Percentiles rank a stretch among this genome's conserved stretches.
Evolutionary conservation across 2,329 filamentous ascomycete genomes (phyloP).

Genomic region (Trichoderma sp.): DNA sequence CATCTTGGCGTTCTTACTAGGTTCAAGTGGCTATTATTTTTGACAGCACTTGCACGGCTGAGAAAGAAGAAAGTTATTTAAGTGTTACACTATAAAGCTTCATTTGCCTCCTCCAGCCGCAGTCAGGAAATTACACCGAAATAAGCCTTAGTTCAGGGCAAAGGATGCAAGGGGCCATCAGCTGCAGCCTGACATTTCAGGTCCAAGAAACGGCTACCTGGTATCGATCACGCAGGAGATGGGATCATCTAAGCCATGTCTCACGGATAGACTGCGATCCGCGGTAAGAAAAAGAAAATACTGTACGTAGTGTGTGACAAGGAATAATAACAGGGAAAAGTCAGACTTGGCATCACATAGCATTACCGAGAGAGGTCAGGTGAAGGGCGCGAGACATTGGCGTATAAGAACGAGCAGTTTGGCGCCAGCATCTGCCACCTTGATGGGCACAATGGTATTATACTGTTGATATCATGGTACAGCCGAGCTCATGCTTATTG

Average conservation of each 20-base stretch:
- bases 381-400: background rate
- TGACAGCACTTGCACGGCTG: background rate
- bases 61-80: background rate
- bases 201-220: conserved; percentile 3
- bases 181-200: background rate
- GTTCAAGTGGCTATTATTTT: background rate
- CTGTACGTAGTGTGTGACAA: background rate
- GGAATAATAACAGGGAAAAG: background rate
- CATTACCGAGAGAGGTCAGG: background rate
- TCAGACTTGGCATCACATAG: background rate
- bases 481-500: background rate
- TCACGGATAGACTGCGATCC: background rate
- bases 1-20: background rate
- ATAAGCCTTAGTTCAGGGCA: background rate
- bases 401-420: background rate
- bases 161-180: background rate
- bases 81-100: background rate
- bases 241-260: conserved; percentile 2
- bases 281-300: background rate
- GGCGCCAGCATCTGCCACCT: background rate
- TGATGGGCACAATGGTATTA: background rate
- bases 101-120: background rate
- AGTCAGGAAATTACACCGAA: background rate
- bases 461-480: background rate
- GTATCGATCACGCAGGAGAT: background rate